phyloP scores from a whole-genome alignment of 2,329 filamentous ascomycete genomes.

The Colletotrichum cereale region DNA sequence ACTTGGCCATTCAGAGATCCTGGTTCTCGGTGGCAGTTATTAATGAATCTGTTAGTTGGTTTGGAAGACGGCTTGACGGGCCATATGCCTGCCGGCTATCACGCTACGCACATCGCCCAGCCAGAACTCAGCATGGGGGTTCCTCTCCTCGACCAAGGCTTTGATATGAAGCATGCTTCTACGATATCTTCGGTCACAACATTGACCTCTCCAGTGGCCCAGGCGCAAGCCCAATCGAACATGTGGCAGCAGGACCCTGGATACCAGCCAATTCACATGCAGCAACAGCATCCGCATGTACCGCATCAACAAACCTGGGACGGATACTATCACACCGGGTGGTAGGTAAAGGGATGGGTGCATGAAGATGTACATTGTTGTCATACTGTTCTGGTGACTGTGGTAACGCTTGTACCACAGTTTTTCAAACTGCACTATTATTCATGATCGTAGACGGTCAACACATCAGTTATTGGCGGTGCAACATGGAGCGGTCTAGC shows the following conservation, averaged over 20 bases:
- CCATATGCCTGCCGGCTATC: constrained; percentile 35
- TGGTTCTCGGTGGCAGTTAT: neutral
- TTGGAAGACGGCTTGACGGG: constrained; percentile 36
- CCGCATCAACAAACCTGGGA: constrained; percentile 15
- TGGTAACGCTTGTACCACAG: too few species aligned
- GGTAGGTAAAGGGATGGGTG: neutral
- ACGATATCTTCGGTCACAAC: neutral
- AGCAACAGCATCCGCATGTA: constrained; percentile 3
- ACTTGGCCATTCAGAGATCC: neutral
- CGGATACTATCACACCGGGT: constrained; percentile 12
- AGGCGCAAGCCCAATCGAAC: neutral
- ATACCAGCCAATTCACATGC: constrained; percentile 17
- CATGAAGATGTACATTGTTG: neutral
- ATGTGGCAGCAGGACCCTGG: constrained; percentile 6
- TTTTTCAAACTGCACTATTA: neutral
- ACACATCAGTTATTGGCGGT: neutral
- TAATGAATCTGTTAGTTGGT: constrained; percentile 12
- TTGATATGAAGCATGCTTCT: constrained; percentile 17
- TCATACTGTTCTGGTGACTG: too few species aligned
- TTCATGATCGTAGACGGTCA: neutral
- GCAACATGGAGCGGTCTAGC: neutral
- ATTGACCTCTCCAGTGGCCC: neutral
- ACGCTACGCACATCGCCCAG: constrained; percentile 20
- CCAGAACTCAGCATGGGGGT: constrained; percentile 15
- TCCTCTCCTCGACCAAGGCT: constrained; percentile 25